Evolutionary conservation across 805 yeast genomes (phyloP), one percentile per base, ranked within the genome.

Genomic region (Candida broadrunensis): DNA sequence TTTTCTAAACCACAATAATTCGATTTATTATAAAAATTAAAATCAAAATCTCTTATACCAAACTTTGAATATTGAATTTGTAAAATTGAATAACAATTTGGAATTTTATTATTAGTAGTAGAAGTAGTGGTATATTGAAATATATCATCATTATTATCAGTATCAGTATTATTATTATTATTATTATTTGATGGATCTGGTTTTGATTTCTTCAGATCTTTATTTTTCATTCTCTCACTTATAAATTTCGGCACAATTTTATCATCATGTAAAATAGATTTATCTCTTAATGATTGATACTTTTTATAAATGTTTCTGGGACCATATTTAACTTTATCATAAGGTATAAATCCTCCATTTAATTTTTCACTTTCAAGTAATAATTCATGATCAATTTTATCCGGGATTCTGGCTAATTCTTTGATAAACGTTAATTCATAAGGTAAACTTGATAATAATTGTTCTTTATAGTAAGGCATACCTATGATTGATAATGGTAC

Each of bases 31-130:
- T 85, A 91, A 52, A 81, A 84, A 39, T 78, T 82, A 58, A 93
- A 91, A 64, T 91, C 97, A 63, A 93, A 93, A 60, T 89, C 97
- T 50, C 85, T 88, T 23, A 93, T 89, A 20, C 99, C 99, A 61
- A 88, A 91, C 52, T 79, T 83, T 42, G 95, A 85, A 60, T 90
- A 91, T 32, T 83, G 76, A 39, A 91, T 86, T 44, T 83, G 85
- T 35, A 88, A 68, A 50, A 81, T 79, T 31, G 81, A 70, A 64
- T 84, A 91, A 26, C 90, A 85, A 38, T 83, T 82, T 1, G 97
- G 96, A 56, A 52, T 75, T 67, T 41, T 50, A 19, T 23, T 43
- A 29, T 32, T 44, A 41, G 24, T 45, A 34, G 35, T 41, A 33
- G 42, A 39, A 41, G 37, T 39, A 39, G 45, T 49, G n/a, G n/a